These are phyloP conservation scores for Fusarium sp. DNA, from an alignment of 2,329 filamentous ascomycete genomes.

Conservation along the genomic window DNA sequence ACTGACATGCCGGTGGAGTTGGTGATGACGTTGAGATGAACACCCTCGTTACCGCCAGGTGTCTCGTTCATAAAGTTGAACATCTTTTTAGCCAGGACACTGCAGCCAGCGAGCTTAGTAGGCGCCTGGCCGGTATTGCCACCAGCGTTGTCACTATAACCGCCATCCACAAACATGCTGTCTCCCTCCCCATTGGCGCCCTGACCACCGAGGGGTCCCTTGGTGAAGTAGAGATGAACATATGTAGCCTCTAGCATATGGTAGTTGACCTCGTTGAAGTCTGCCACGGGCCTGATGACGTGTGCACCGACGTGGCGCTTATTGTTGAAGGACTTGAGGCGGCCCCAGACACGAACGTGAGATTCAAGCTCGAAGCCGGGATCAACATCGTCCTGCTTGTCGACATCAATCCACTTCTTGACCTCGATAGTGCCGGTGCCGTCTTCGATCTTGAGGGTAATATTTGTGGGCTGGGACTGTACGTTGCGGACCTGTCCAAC, in stretches of 20 bases:
- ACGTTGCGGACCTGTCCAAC: constrained; percentile 93
- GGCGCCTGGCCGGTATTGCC: constrained; percentile 58
- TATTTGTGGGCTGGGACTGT: constrained; percentile 88
- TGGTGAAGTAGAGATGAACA: constrained; percentile 87
- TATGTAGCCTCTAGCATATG: constrained; percentile 92
- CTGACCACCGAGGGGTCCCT: constrained; percentile 70
- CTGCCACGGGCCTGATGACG: constrained; percentile 82
- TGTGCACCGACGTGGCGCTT: constrained; percentile 87
- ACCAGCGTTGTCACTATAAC: constrained; percentile 56
- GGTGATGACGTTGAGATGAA: constrained; percentile 85
- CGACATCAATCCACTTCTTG: constrained; percentile 85
- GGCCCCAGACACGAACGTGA: constrained; percentile 89
- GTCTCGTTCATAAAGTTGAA: constrained; percentile 78
- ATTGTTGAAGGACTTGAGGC: constrained; percentile 86
- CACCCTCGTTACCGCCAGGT: constrained; percentile 83
- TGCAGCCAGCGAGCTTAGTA: constrained; percentile 64
- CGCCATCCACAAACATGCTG: constrained; percentile 71
- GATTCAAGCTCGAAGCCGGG: constrained; percentile 77
- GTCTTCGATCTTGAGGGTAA: constrained; percentile 94
- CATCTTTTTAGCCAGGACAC: constrained; percentile 75
- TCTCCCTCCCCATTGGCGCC: constrained; percentile 61
- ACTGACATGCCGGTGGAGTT: constrained; percentile 75
- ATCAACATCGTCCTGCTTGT: constrained; percentile 65
- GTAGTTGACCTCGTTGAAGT: constrained; percentile 94
- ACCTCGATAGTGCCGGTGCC: constrained; percentile 94